phyloP scores from a whole-genome alignment of 495 filamentous ascomycete species.

The Aspergillus heteromorphus region DNA sequence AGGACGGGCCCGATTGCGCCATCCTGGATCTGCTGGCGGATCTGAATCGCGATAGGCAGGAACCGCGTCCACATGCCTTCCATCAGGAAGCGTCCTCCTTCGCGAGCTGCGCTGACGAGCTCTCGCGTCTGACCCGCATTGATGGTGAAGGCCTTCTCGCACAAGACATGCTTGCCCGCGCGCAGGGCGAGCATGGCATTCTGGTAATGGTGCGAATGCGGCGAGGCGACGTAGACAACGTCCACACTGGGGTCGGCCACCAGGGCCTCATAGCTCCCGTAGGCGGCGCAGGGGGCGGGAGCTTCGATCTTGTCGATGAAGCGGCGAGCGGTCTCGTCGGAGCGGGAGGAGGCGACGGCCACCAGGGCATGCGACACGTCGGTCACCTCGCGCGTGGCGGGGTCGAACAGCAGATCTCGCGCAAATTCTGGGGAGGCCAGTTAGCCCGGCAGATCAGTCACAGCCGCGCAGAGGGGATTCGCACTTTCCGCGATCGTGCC shows the following conservation, averaged over 20 bases:
- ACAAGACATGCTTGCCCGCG: constrained; percentile 37
- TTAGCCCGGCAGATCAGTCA: constrained; percentile 15
- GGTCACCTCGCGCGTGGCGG: constrained; percentile 44
- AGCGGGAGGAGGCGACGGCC: constrained; percentile 1
- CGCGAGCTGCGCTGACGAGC: constrained; percentile 57
- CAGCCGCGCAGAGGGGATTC: not conserved
- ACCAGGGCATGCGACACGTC: not conserved
- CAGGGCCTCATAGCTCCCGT: constrained; percentile 66
- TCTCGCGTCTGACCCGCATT: constrained; percentile 64
- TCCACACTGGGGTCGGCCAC: constrained; percentile 63
- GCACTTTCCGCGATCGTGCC: constrained; percentile 4
- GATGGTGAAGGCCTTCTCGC: constrained; percentile 54
- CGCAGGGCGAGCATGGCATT: constrained; percentile 39
- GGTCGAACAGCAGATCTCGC: constrained; percentile 66
- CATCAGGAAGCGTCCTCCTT: constrained; percentile 72
- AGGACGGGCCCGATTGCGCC: constrained; percentile 62
- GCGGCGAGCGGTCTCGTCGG: not conserved
- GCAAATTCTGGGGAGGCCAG: constrained; percentile 64
- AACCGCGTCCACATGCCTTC: constrained; percentile 83
- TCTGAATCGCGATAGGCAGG: constrained; percentile 63
- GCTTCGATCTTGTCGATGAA: constrained; percentile 35
- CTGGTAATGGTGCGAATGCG: constrained; percentile 77
- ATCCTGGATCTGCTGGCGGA: constrained; percentile 54
- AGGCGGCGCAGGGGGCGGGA: constrained; percentile 43
- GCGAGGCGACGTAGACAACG: constrained; percentile 79